A percentile compares a stretch with the other conserved stretches of the same genome.
Conservation (phyloP, 2,329 filamentous ascomycete species). For the Colletotrichum theobromicola region DNA sequence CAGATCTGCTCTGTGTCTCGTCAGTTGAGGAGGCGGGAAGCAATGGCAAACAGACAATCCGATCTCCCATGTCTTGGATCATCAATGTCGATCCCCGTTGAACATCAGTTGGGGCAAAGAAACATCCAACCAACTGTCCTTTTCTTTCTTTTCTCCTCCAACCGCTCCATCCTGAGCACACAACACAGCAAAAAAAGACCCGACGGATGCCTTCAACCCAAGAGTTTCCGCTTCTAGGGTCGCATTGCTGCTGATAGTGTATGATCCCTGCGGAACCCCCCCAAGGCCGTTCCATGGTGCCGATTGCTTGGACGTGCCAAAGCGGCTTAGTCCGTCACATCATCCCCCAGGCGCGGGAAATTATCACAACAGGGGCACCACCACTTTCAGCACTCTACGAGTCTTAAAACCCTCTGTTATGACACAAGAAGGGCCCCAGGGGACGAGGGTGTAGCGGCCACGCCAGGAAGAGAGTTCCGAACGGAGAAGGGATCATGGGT, state of each 20-base stretch:
- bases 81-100: not conserved
- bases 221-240: not conserved
- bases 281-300: constrained; percentile 9
- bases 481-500: constrained; percentile 12
- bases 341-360: constrained; percentile 14
- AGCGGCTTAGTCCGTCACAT: constrained; percentile 20
- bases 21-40: not conserved
- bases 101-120: not conserved
- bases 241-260: not conserved
- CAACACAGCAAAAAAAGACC: not conserved
- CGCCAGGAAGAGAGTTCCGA: not conserved
- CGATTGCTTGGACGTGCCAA: constrained; percentile 20
- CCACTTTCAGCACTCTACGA: constrained; percentile 7
- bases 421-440: constrained; percentile 3
- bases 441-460: not conserved
- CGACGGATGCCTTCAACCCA: not conserved
- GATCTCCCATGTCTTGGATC: not conserved
- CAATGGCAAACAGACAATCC: not conserved
- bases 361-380: constrained; percentile 21
- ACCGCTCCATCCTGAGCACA: not conserved
- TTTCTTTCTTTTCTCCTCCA: not conserved
- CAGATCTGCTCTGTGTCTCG: not conserved
- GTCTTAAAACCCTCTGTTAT: constrained; percentile 5
- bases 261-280: not conserved
- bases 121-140: not conserved